Base-by-base conservation (phyloP, 1,284 basidiomycete genomes). In the Naganishia liquefaciens region DNA sequence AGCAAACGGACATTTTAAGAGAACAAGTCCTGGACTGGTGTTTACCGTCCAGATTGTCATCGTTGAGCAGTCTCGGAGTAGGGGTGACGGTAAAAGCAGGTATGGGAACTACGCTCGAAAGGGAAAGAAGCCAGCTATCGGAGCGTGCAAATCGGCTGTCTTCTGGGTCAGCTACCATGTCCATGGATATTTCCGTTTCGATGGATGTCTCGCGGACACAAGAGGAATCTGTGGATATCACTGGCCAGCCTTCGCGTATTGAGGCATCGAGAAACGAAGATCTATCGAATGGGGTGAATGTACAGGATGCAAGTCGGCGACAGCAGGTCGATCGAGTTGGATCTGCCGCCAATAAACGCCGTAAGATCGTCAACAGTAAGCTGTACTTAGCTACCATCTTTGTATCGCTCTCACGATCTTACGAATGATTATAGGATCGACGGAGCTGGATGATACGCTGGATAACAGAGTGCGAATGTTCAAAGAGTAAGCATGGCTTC, bases 381-480 rank as follows among this genome's bases (percentile, higher is more conserved):
- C 21, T 43, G 33, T 50, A 33, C n/a, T 19, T 11, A 5, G 39
- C 9, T 13, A 5, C 21, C 11, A 28, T 4, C 17, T 11, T 40
- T 25, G n/a, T 23, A n/a, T n/a, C 47, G 17, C 5, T 15, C 28
- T 43, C 40, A 9, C 30, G 50, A 17, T 53, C 33, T 23, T 33
- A 6, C 40, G 15, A 19, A 11, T 39, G 50, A 23, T 2, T n/a
- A 11, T n/a, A 67, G 66, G 64, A 40, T 51, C 58, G 2, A 58
- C 54, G 25, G 66, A 67, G 39, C 70, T 76, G 65, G 72, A 75
- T 19, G 70, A 75, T 25, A 72, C 70, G 5, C 60, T 73, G 44
- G 72, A 74, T 17, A 73, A 68, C 23, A 58, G 75, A 39, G 43
- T 68, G 9, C 63, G 62, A 21, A 71, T 74, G 9, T 70, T 77